Conservation (phyloP, 805 yeast species). For the Ogataea corticis region DNA sequence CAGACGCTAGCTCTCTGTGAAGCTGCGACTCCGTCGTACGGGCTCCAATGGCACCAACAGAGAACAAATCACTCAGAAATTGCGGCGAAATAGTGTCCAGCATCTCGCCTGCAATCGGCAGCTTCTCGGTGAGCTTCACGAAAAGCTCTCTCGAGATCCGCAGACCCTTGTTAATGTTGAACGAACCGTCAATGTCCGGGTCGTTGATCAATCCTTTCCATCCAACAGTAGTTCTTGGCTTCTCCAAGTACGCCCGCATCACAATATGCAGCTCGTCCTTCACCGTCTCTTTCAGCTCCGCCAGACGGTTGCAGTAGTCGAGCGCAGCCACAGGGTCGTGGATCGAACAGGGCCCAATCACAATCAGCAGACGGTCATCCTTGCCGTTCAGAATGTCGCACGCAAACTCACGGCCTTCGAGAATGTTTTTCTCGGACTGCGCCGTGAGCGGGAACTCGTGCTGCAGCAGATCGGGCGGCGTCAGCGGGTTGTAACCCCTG, state of each 20-base stretch:
- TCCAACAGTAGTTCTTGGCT: slow-evolving; percentile 98
- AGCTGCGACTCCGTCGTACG: slow-evolving; percentile 98
- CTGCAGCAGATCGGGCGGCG: slow-evolving; percentile 93
- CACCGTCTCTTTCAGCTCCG: slow-evolving; percentile 57
- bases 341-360: slow-evolving; percentile 96
- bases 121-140: slow-evolving; percentile 72
- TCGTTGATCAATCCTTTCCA: slow-evolving; percentile 99
- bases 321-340: slow-evolving; percentile 93
- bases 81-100: slow-evolving; percentile 97
- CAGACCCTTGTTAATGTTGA: slow-evolving; percentile 93
- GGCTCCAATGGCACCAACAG: slow-evolving; percentile 98
- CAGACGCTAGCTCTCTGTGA: slow-evolving; percentile 96
- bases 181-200: slow-evolving; percentile 91
- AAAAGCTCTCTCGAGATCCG: slow-evolving; percentile 86
- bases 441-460: slow-evolving; percentile 75
- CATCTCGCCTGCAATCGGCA: slow-evolving; percentile 98
- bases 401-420: slow-evolving; percentile 75
- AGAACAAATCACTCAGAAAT: slow-evolving; percentile 87
- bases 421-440: slow-evolving; percentile 59
- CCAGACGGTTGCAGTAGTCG: slow-evolving; percentile 76
- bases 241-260: slow-evolving; percentile 97
- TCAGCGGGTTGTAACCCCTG: slow-evolving; percentile 88
- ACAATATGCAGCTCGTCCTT: slow-evolving; percentile 78
- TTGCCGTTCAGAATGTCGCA: slow-evolving; percentile 71
- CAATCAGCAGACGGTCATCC: slow-evolving; percentile 85